Base-by-base conservation (phyloP, 2,329 filamentous ascomycete genomes). In the Cytospora leucostoma region DNA sequence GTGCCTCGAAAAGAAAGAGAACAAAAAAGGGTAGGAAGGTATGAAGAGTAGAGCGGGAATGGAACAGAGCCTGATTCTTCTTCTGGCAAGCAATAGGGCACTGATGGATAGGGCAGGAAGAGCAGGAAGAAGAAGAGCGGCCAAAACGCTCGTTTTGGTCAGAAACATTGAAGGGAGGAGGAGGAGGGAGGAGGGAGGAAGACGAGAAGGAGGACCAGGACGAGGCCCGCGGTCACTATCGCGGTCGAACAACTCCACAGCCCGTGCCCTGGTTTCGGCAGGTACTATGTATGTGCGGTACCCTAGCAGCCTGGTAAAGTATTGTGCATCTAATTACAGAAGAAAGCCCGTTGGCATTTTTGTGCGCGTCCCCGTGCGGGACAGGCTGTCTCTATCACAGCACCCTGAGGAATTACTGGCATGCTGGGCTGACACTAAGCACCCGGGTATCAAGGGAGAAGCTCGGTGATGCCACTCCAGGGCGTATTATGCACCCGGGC, bases 1-100 rank as follows among this genome's bases (percentile, higher is more conserved):
- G 66, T 68, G 69, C 68, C 68, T 64, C 61, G 64, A 60, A 62
- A 60, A 64, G 60, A 64, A 55, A 62, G 34, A 61, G 56, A 44
- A n/a, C 49, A 56, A 47, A 61, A 57, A n/a, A 27, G 15, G 15
- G 56, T 32, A 21, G 55, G 53, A 50, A 60, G 49, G 33, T 33
- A 37, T 40, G 38, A 35, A 52, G 27, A 1, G 38, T 37, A 19
- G 40, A 27, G 51, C n/a, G 11, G 51, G 2, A 34, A 15, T 54
- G 27, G 50, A 33, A 55, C 37, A 33, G 27, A 37, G 51, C 40
- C 49, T 53, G 47, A 49, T 7, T 61, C 51, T 49, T 34, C 15
- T 21, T 44, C n/a, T 44, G 54, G 50, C 38, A 50, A 47, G 44
- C 44, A 47, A 47, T 19, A n/a, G 44, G 44, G 33, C 37, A 55